These are phyloP conservation scores for Dalbergia cultrata DNA, from an alignment of 306 rosid genomes.

Conservation along the genomic window DNA sequence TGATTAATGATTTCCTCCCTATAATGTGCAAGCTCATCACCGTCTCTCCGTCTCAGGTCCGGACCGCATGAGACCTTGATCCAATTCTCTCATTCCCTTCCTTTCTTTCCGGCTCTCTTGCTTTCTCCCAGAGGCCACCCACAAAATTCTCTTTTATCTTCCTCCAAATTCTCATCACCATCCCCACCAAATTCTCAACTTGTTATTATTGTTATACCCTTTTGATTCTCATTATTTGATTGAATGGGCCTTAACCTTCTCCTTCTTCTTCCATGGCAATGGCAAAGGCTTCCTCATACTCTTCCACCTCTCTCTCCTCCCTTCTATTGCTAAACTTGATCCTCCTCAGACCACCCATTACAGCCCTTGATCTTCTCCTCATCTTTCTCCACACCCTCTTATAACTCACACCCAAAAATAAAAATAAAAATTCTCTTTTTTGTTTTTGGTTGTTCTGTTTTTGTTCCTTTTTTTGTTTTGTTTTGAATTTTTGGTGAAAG, in stretches of 20 bases:
- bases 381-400: constrained; percentile 88
- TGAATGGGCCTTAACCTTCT: constrained; percentile 70
- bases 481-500: background rate
- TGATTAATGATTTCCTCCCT: background rate
- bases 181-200: background rate
- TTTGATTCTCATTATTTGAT: constrained; percentile 30
- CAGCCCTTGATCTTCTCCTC: constrained; percentile 85
- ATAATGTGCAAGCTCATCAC: background rate
- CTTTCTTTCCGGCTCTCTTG: background rate
- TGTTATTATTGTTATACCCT: background rate
- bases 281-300: background rate
- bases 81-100: background rate
- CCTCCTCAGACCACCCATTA: constrained; percentile 71
- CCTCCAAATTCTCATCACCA: background rate
- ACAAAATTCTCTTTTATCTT: background rate
- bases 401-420: constrained; percentile 49
- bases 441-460: background rate
- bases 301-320: constrained; percentile 43
- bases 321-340: constrained; percentile 54
- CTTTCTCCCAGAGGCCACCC: background rate
- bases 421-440: background rate
- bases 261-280: constrained; percentile 64
- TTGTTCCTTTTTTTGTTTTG: background rate
- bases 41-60: background rate
- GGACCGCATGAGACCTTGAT: background rate